Percentiles rank a stretch among this genome's conserved stretches.
Conservation (phyloP, 805 yeast species). For the Saccharomycopsis sp. region DNA sequence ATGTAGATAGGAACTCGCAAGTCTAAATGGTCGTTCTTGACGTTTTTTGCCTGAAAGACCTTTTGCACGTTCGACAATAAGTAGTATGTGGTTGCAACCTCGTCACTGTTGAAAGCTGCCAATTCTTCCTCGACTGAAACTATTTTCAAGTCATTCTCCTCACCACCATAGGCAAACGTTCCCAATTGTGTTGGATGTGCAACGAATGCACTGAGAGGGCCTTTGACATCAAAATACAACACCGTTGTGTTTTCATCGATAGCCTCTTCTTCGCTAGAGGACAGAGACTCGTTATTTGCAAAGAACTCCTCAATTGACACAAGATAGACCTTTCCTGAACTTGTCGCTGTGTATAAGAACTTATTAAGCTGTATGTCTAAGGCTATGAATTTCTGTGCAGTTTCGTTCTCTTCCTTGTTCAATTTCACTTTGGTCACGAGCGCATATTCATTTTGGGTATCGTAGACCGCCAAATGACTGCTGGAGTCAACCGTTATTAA, state of each 20-base stretch:
- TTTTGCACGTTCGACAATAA: constrained; percentile 13
- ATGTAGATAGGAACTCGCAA: constrained; percentile 81
- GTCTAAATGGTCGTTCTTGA: constrained; percentile 71
- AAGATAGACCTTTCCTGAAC: constrained; percentile 13
- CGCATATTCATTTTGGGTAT: neutral
- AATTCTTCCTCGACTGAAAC: constrained; percentile 31
- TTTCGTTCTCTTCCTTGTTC: neutral
- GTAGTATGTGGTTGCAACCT: constrained; percentile 8
- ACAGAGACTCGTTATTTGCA: neutral
- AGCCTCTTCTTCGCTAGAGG: constrained; percentile 4
- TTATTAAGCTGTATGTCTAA: constrained; percentile 12
- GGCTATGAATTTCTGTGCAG: constrained; percentile 6
- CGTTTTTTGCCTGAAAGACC: constrained; percentile 72
- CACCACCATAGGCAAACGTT: constrained; percentile 78
- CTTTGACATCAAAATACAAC: constrained; percentile 7
- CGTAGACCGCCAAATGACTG: neutral
- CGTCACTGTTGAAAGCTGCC: constrained; percentile 24
- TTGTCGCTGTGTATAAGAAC: constrained; percentile 10
- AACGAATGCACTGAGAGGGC: constrained; percentile 7
- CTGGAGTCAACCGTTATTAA: neutral
- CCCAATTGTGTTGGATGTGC: constrained; percentile 24
- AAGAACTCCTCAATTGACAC: constrained; percentile 12
- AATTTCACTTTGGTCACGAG: neutral
- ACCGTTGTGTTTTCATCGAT: constrained; percentile 8
- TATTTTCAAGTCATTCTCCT: constrained; percentile 64